phyloP scores from a whole-genome alignment of 108 stramenopile genomes.

The Cafeteria roenbergensis region DNA sequence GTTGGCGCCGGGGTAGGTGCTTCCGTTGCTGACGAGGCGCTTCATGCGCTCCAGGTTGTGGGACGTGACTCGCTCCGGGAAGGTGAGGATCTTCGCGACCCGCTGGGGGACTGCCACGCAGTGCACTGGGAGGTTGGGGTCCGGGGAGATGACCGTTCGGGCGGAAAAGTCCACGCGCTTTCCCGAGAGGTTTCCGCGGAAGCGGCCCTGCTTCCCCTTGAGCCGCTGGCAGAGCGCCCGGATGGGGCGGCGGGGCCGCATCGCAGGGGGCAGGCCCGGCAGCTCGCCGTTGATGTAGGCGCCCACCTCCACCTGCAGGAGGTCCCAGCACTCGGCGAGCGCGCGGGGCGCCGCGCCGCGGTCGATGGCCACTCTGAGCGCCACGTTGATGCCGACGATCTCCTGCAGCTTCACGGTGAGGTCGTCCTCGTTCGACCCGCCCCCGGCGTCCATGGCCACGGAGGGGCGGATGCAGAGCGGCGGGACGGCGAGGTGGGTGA shows the following conservation, averaged over 20 bases:
- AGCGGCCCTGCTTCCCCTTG: constrained; percentile 89
- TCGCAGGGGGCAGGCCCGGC: constrained; percentile 54
- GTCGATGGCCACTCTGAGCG: constrained; percentile 64
- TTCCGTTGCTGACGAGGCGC: constrained; percentile 67
- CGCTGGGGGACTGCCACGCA: constrained; percentile 90
- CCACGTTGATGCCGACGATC: constrained; percentile 84
- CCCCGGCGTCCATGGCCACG: constrained; percentile 84
- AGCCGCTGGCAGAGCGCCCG: constrained; percentile 86
- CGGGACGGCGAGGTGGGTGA: constrained; percentile 78
- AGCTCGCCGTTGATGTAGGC: constrained; percentile 90
- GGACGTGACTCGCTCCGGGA: constrained; percentile 78
- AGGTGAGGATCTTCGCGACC: constrained; percentile 88
- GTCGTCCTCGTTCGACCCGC: constrained; percentile 91
- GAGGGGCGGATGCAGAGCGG: constrained; percentile 98
- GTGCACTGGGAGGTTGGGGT: constrained; percentile 79
- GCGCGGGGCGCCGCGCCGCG: constrained; percentile 71
- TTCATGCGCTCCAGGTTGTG: constrained; percentile 84
- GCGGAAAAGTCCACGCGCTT: constrained; percentile 96
- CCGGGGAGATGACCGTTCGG: constrained; percentile 92
- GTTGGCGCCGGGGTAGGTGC: constrained; percentile 92
- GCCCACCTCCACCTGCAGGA: constrained; percentile 81
- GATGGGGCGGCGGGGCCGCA: constrained; percentile 61
- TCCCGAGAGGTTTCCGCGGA: constrained; percentile 88
- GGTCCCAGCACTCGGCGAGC: constrained; percentile 91
- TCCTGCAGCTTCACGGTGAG: constrained; percentile 93